phyloP scores from a whole-genome alignment of 805 yeast genomes.

The Saturnispora dispora region DNA sequence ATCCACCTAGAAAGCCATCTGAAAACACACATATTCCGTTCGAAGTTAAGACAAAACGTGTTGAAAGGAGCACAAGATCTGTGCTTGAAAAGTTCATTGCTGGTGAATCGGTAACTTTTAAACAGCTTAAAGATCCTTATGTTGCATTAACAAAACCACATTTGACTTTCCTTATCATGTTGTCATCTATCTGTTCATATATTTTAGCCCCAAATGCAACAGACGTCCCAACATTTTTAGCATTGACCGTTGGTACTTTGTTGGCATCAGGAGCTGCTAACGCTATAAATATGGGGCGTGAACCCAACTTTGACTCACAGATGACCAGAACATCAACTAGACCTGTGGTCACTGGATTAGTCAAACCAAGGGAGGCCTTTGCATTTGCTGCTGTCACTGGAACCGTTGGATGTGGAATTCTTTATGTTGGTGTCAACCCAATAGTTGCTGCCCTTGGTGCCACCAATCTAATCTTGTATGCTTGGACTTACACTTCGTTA shows the following conservation, averaged over 20 bases:
- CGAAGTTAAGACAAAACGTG: slow-evolving; percentile 38
- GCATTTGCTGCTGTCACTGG: slow-evolving; percentile 74
- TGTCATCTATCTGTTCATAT: slow-evolving; percentile 88
- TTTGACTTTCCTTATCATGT: slow-evolving; percentile 75
- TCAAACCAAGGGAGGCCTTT: slow-evolving; percentile 71
- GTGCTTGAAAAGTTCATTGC: slow-evolving; percentile 18
- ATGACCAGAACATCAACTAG: slow-evolving; percentile 85
- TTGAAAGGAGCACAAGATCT: slow-evolving; percentile 13
- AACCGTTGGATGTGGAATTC: slow-evolving; percentile 52
- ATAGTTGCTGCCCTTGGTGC: slow-evolving; percentile 77
- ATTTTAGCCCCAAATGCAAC: slow-evolving; percentile 84
- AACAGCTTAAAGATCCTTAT: slow-evolving; percentile 48
- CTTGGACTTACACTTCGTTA: slow-evolving; percentile 86
- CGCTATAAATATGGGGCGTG: slow-evolving; percentile 95
- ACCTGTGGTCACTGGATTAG: slow-evolving; percentile 80
- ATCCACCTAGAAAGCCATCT: slow-evolving; percentile 16
- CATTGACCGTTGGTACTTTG: slow-evolving; percentile 76
- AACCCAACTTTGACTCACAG: slow-evolving; percentile 76
- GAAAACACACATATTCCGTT: slow-evolving; percentile 39
- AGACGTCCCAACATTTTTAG: slow-evolving; percentile 57
- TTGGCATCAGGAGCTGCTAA: slow-evolving; percentile 90
- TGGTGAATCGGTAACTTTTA: slow-evolving; percentile 24
- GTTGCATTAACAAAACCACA: slow-evolving; percentile 84
- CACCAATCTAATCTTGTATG: slow-evolving; percentile 69
- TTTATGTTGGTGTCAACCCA: slow-evolving; percentile 77